Evolutionary conservation across 192 early-diverging fungal species (phyloP).

Genomic region (Umbelopsis vinacea): DNA sequence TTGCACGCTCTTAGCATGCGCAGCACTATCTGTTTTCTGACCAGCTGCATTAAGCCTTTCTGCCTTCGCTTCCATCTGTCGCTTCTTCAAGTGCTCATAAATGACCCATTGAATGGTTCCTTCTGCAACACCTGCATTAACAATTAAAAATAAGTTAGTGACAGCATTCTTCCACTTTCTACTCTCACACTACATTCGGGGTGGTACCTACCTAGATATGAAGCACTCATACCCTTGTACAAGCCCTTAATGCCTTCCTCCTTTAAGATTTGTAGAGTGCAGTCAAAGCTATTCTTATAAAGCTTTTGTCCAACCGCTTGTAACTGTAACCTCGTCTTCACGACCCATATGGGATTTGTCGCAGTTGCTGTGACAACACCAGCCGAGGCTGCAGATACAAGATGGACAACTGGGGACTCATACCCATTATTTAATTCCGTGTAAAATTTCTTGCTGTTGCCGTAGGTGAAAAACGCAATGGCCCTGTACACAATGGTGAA

Average conservation of each 20-base stretch:
- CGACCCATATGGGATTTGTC: slow-evolving; percentile 98
- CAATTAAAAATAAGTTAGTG: background rate
- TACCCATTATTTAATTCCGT: slow-evolving; percentile 74
- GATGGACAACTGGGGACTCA: slow-evolving; percentile 82
- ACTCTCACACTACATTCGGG: background rate
- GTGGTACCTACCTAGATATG: slow-evolving; percentile 67
- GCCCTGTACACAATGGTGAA: slow-evolving; percentile 53
- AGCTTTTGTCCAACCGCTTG: slow-evolving; percentile 48
- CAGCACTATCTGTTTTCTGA: slow-evolving; percentile 2
- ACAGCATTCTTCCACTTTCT: background rate
- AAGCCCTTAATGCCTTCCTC: slow-evolving; percentile 85
- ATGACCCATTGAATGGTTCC: slow-evolving; percentile 94
- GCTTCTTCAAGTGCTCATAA: slow-evolving; percentile 90
- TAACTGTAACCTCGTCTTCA: slow-evolving; percentile 96
- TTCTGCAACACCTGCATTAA: slow-evolving; percentile 75
- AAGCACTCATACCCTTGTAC: slow-evolving; percentile 91
- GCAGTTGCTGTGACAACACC: slow-evolving; percentile 75
- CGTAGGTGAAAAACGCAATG: slow-evolving; percentile 94
- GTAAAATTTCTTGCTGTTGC: slow-evolving; percentile 82
- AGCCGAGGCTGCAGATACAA: slow-evolving; percentile 56
- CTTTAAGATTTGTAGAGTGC: slow-evolving; percentile 64
- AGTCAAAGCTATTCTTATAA: slow-evolving; percentile 84
- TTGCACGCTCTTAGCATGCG: slow-evolving; percentile 13
- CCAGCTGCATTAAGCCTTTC: slow-evolving; percentile 8
- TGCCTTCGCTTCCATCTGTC: slow-evolving; percentile 30